Conservation (phyloP, 129 eudicot species). For the Ambrosia trifida region DNA sequence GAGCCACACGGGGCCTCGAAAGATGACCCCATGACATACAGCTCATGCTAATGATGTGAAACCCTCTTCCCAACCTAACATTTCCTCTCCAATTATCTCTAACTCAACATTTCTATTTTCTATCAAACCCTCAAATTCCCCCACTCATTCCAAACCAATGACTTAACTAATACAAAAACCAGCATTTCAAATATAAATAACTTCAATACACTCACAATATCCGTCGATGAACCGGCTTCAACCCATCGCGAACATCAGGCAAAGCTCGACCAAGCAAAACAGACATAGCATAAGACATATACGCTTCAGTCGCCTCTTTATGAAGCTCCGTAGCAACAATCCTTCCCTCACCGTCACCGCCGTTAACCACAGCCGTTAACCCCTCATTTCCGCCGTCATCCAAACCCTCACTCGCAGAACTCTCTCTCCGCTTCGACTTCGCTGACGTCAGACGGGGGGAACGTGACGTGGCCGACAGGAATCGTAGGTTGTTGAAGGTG, state of each 20-base stretch:
- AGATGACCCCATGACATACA: too few species aligned
- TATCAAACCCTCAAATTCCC: too few species aligned
- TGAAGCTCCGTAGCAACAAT: conserved; percentile 71
- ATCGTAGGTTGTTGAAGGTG: conserved; percentile 37
- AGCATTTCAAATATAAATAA: background rate
- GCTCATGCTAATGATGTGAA: too few species aligned
- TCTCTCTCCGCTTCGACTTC: conserved; percentile 42
- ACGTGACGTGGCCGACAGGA: conserved; percentile 36
- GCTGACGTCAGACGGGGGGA: conserved; percentile 27
- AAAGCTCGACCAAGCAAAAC: conserved; percentile 88
- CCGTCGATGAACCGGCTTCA: conserved; percentile 94
- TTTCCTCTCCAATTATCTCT: too few species aligned
- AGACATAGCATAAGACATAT: conserved; percentile 94
- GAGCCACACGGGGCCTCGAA: too few species aligned
- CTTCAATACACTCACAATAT: conserved; percentile 57
- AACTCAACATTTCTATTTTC: too few species aligned
- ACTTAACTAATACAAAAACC: background rate
- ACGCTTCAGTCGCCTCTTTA: conserved; percentile 93
- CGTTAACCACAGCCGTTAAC: conserved; percentile 15
- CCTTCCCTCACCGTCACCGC: conserved; percentile 37
- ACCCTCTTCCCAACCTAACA: too few species aligned
- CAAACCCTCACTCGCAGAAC: conserved; percentile 18
- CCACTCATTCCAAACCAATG: too few species aligned
- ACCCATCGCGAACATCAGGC: conserved; percentile 94
- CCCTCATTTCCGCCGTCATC: conserved; percentile 45